Base-by-base conservation (phyloP, 2,329 filamentous ascomycete genomes). In the Graphilbum ipis-grandicollis region DNA sequence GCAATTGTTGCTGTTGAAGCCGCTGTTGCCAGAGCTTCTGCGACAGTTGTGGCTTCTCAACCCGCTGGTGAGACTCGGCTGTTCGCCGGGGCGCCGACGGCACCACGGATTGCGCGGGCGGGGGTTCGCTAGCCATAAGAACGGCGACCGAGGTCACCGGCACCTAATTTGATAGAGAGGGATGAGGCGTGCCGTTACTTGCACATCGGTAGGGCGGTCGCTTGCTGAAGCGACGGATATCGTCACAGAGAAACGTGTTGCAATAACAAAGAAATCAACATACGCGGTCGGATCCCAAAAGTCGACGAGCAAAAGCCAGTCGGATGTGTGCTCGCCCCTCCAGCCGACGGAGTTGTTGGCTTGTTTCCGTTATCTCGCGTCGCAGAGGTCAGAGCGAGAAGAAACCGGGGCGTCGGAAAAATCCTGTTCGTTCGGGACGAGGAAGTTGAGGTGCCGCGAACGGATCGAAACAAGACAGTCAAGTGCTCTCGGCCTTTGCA, bases 121-220 rank as follows among this genome's bases (percentile, higher is more conserved):
- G 31, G 6, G 39, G 18, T 37, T 43, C 41, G 36, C 41, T 43
- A 15, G 39, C 37, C 39, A 43, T 41, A 22, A 7, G 25, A 19
- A 18, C 22, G 25, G 37, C 15, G 23, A 17, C 15, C 30, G 5
- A 9, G 25, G 33, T 21, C 33, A 23, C 33, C 21, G 33, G 22
- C 21, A 21, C 33, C 18, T 25, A 31, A 12, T 31, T 5, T 18
- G n/a, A 14, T n/a, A 19, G 13, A 15, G 13, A 15, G 15, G 33
- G 17, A 18, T 28, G 9, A 28, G 21, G 33, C 19, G 33, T 15
- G 31, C 13, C 39, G 39, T 41, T 14, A 29, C 9, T 26, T 18
- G 31, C 36, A 31, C 36, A 41, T 41, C 31, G 39, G 33, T n/a
- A 25, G 15, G 14, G 25, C 15, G 25, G 22, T 25, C 18, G 22